phyloP scores from a whole-genome alignment of 73 alveolate species.

The Paramecium biaurelia region DNA sequence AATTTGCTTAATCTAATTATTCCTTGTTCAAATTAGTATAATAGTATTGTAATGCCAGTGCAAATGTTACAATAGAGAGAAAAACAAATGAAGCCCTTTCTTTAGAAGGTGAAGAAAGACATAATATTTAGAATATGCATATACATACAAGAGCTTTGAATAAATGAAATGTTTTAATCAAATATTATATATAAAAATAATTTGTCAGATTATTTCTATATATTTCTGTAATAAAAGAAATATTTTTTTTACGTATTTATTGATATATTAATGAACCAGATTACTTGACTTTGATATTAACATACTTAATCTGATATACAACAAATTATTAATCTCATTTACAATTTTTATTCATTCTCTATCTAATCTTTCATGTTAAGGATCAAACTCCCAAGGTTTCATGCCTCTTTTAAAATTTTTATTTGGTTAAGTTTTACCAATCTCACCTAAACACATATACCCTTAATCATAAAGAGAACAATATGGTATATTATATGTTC shows the following conservation, averaged over 20 bases:
- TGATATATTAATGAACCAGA: not conserved
- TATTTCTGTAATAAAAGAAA: not conserved
- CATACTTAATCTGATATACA: not conserved
- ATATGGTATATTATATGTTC: constrained; percentile 49
- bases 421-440: constrained; percentile 23
- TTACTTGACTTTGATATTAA: not conserved
- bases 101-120: not conserved
- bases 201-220: too few relatives aligned
- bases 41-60: not conserved
- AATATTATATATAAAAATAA: too few relatives aligned
- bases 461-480: constrained; percentile 52
- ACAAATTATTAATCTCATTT: not conserved
- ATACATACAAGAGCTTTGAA: not conserved
- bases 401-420: not conserved
- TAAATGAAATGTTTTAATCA: not conserved
- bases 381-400: constrained; percentile 18
- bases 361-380: not conserved
- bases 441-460: constrained; percentile 44
- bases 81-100: not conserved
- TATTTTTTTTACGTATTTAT: too few relatives aligned
- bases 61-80: not conserved
- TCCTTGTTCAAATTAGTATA: not conserved
- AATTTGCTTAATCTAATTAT: not conserved
- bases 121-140: not conserved
- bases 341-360: not conserved